Evolutionary conservation across 805 yeast genomes (phyloP), one percentile per base, ranked within the genome.

Genomic region (Debaryomyces prosopidis): DNA sequence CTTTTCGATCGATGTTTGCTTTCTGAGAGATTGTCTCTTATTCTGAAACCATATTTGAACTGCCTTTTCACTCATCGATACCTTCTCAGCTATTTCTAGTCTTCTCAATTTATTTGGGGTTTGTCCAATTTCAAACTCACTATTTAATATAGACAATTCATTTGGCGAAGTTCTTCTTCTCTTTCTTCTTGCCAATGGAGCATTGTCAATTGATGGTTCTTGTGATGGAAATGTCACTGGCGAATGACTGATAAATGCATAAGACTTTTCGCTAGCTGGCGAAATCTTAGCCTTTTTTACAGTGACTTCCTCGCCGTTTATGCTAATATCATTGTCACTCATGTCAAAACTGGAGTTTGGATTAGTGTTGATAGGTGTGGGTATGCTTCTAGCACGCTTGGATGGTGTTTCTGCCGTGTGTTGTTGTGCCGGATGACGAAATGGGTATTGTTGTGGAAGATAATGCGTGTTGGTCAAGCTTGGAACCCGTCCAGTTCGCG

Each of bases 11-110:
- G 51, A 49, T 44, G 59, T 56, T 41, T 69, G 73, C 55, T 84
- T 81, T 58, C 90, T 79, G 51, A 85, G 68, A 31, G 91, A 78
- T 67, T 92, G 97, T 65, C 99, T 81, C 65, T 84, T 87, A 68
- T 94, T 94, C 69, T 94, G 99, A 70, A 94, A 94, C 99, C 99
- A 94, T 51, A 92, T 89, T 70, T 94, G 99, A 30, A 94, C 96
- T 1, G 97, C 96, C 65, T 91, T 89, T 65, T 91, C 97, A n/a
- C 92, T 82, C 98, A 94, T 94, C 54, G 83, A 84, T 34, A 94
- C 95, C 52, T 75, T 80, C 26, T 71, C 65, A 4, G 98, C 96
- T 52, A 94, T 87, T 52, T 84, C 87, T 36, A 80, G 74, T 54
- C 98, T 81, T 59, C 85, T 77, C 37, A 76, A 68, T 62, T 84